Evolutionary conservation across 23 red algal species (phyloP), one percentile per base, ranked within the genome.

Genomic region (Gracilaria domingensis): DNA sequence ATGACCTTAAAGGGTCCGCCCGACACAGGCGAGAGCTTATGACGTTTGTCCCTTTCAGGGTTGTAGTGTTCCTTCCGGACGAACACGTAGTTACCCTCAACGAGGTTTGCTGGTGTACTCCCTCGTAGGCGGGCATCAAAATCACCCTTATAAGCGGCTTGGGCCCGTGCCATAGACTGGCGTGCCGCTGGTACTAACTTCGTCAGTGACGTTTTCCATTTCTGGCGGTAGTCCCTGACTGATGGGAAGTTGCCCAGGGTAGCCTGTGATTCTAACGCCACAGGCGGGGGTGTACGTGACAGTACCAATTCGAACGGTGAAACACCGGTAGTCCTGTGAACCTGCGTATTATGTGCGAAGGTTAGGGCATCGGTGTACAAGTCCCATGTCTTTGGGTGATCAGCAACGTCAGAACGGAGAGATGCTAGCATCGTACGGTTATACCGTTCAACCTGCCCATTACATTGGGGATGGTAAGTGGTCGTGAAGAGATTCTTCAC

Each of bases 351-450:
- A 34, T 75, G 35, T 34, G 70, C 70, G 70, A 32, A 75, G 23
- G 70, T 75, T 28, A 75, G 8, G 26, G 70, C 70, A 34, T 75
- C 70, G 4, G 40, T 48, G 70, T 44, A 75, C 23, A 75, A 34
- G 70, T 75, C 70, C 70, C 70, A 75, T 23, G 33, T n/a, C 9
- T 48, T 38, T 21, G 70, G 70, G 40, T 75, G 70, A 75, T 75
- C 70, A n/a, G 70, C 70, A n/a, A 75, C 70, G 70, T 75, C 4
- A 4, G 58, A n/a, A 26, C 58, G 58, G 21, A 64, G 26, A 16
- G 58, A n/a, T 45, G 42, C 42, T 4, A 45, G 42, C 42, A 45
- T 45, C 5, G 42, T 45, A 7, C 42, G 42, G 42, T 45, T 45
- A 45, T 7, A 45, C 42, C 42, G 42, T 11, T 45, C 42, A 45